These are phyloP conservation scores for Ceratocystis harringtonii DNA, from an alignment of 2,329 filamentous ascomycete species.

Conservation along the genomic window DNA sequence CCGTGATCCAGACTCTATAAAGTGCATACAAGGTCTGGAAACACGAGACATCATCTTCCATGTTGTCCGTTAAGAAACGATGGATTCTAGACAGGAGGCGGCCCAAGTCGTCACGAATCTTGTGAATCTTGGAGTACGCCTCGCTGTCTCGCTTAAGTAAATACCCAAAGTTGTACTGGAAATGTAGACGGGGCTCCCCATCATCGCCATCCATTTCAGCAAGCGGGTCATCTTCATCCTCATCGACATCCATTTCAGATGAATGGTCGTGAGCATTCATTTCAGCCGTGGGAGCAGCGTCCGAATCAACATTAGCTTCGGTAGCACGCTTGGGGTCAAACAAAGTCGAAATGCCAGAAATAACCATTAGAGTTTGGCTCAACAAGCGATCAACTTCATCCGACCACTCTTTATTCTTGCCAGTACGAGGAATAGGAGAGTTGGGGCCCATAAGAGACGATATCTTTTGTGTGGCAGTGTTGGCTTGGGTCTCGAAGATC, in stretches of 20 bases:
- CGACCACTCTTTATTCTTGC: slow-evolving; percentile 97
- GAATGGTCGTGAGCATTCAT: slow-evolving; percentile 32
- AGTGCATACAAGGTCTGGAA: slow-evolving; percentile 87
- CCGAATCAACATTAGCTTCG: slow-evolving; percentile 26
- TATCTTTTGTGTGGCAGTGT: slow-evolving; percentile 59
- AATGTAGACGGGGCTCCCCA: slow-evolving; percentile 70
- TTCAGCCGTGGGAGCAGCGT: slow-evolving; percentile 29
- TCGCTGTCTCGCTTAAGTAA: slow-evolving; percentile 41
- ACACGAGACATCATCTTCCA: slow-evolving; percentile 90
- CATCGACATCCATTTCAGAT: slow-evolving; percentile 29
- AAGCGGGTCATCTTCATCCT: slow-evolving; percentile 38
- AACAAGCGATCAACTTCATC: slow-evolving; percentile 88
- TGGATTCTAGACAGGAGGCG: slow-evolving; percentile 72
- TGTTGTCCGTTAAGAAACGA: slow-evolving; percentile 62
- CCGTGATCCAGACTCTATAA: slow-evolving; percentile 92
- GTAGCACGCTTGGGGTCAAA: slow-evolving; percentile 69
- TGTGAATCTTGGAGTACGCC: slow-evolving; percentile 63
- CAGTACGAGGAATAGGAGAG: slow-evolving; percentile 72
- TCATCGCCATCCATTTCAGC: slow-evolving; percentile 53
- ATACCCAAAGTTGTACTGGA: slow-evolving; percentile 80
- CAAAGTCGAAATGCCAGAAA: slow-evolving; percentile 76
- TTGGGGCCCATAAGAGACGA: slow-evolving; percentile 66
- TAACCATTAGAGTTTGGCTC: slow-evolving; percentile 71
- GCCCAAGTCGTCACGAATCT: slow-evolving; percentile 65
- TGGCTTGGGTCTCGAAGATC: slow-evolving; percentile 72